Percentiles rank a stretch among this genome's conserved stretches.
Evolutionary conservation across 441 rosid species (phyloP).

Genomic region (Theobroma grandiflorum): DNA sequence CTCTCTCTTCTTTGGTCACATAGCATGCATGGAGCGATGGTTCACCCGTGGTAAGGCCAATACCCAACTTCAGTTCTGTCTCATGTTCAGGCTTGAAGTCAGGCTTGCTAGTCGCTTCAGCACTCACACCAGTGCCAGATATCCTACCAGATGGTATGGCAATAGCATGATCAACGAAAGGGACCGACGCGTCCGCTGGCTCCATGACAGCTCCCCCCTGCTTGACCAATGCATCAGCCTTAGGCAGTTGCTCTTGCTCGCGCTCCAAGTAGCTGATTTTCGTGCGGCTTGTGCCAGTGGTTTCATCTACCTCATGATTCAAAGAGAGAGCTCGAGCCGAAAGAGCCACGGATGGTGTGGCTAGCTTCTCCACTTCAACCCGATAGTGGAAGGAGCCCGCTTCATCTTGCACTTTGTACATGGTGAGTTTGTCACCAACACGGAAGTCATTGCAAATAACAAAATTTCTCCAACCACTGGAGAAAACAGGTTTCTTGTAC

Average conservation of each 20-base stretch:
- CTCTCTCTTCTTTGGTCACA: neutral
- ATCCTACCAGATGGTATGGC: neutral
- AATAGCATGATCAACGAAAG: neutral
- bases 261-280: neutral
- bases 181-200: neutral
- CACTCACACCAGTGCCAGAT: neutral
- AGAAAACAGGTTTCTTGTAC: slow-evolving; percentile 19
- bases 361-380: neutral
- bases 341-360: neutral
- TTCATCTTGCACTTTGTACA: neutral
- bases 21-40: neutral
- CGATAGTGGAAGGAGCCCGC: neutral
- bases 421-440: neutral
- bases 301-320: neutral
- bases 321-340: neutral
- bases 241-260: neutral
- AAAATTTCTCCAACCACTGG: slow-evolving; percentile 8
- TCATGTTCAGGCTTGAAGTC: neutral
- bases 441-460: neutral
- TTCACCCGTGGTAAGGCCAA: neutral
- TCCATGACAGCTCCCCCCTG: neutral
- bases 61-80: neutral
- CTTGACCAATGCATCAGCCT: neutral
- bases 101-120: neutral
- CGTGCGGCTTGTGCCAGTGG: neutral